These are phyloP conservation scores for Blastocystis hominis DNA, from an alignment of 352 stramenopile species.

Conservation along the genomic window DNA sequence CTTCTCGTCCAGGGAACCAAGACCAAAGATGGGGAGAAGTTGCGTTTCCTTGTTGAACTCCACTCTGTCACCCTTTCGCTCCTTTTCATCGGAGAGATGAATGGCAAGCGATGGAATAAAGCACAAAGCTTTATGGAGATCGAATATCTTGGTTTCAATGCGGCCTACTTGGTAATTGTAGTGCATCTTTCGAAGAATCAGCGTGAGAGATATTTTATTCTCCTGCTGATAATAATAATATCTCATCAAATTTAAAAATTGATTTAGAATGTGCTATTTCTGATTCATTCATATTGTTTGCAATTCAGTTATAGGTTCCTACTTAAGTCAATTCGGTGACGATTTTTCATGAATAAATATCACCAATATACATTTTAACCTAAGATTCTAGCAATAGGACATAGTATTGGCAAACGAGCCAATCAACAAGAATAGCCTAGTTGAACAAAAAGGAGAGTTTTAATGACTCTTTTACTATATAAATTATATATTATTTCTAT, in stretches of 20 bases:
- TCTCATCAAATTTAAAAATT: too few species aligned
- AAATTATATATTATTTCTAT: neutral
- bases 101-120: constrained; percentile 91
- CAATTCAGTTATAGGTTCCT: too few species aligned
- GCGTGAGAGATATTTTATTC: neutral
- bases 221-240: too few species aligned
- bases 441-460: neutral
- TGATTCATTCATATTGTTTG: too few species aligned
- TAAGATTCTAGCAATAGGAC: too few species aligned
- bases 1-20: neutral
- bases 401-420: too few species aligned
- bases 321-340: too few species aligned
- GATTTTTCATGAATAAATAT: too few species aligned
- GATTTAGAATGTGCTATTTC: too few species aligned
- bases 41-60: constrained; percentile 93
- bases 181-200: constrained; percentile 51
- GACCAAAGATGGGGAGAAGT: constrained; percentile 81
- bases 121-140: constrained; percentile 83
- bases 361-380: too few species aligned
- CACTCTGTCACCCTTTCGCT: constrained; percentile 66
- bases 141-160: constrained; percentile 68
- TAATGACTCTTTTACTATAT: neutral
- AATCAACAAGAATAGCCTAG: too few species aligned
- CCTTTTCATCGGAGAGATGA: constrained; percentile 75
- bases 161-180: constrained; percentile 17